Percentiles rank a stretch among this genome's conserved stretches.
Evolutionary conservation across 1,284 basidiomycete genomes (phyloP).

Genomic region (Phaffia rhodozyma): DNA sequence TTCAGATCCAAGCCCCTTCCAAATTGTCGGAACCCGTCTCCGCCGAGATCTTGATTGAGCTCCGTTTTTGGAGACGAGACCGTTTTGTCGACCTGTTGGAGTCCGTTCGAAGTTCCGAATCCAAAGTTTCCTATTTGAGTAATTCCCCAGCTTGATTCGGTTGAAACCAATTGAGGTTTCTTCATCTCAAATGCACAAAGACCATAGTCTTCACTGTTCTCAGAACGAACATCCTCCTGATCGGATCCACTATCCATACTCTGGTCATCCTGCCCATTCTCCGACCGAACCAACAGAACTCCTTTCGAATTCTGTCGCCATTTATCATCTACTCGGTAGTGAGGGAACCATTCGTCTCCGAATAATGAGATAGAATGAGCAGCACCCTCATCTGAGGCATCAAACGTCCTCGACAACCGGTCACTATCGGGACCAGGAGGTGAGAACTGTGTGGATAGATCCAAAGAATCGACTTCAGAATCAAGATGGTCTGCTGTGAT

Average conservation of each 20-base stretch:
- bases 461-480: too few species aligned
- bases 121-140: constrained; percentile 7
- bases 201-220: not conserved
- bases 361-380: too few species aligned
- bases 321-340: not conserved
- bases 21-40: constrained; percentile 24
- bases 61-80: too few species aligned
- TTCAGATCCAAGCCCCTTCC: constrained; percentile 22
- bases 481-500: too few species aligned
- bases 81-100: not conserved
- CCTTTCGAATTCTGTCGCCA: not conserved
- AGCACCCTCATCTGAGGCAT: too few species aligned
- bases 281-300: not conserved
- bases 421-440: too few species aligned
- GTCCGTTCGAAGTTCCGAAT: not conserved
- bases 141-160: not conserved
- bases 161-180: not conserved
- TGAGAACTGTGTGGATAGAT: too few species aligned
- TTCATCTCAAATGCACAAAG: not conserved
- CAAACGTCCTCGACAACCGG: too few species aligned
- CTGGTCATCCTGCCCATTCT: not conserved
- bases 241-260: constrained; percentile 5
- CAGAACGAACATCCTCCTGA: too few species aligned
- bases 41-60: constrained; percentile 1
- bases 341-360: too few species aligned